Conservation (phyloP, 768 basidiomycete species). For the Candolleomyces eurysporus region DNA sequence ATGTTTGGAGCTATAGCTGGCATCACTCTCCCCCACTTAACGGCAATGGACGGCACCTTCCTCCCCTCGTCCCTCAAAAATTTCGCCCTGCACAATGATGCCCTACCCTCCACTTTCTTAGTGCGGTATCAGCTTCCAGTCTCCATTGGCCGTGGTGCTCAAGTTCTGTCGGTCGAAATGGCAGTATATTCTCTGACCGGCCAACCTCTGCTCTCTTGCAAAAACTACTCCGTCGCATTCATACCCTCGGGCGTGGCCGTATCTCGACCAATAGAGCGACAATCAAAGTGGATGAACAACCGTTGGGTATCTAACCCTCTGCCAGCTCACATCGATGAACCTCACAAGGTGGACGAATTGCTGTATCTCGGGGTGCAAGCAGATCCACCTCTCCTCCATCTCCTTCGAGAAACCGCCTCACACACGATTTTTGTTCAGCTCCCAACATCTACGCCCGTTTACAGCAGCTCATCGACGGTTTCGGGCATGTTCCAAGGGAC, state of each 20-base stretch:
- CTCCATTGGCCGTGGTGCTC: constrained; percentile 24
- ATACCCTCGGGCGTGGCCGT: constrained; percentile 27
- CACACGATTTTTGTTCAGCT: constrained; percentile 12
- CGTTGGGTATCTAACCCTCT: constrained; percentile 18
- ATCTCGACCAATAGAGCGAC: constrained; percentile 6
- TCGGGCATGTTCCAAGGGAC: constrained; percentile 3
- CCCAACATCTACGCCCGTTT: not conserved
- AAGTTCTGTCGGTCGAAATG: constrained; percentile 24
- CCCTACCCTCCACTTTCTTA: constrained; percentile 28
- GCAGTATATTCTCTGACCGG: constrained; percentile 29
- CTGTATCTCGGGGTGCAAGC: constrained; percentile 20
- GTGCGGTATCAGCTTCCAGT: constrained; percentile 33
- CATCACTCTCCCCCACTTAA: constrained; percentile 18
- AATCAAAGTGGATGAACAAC: constrained; percentile 20
- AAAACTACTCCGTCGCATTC: constrained; percentile 33
- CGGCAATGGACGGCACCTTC: constrained; percentile 26
- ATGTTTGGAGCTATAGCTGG: constrained; percentile 29
- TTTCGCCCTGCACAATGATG: constrained; percentile 23
- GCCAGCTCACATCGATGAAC: constrained; percentile 1
- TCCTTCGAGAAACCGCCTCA: constrained; percentile 14
- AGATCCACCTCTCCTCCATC: constrained; percentile 14
- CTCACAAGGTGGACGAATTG: constrained; percentile 20
- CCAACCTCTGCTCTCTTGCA: constrained; percentile 28
- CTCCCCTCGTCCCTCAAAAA: constrained; percentile 32
- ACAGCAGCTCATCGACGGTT: not conserved